phyloP scores from a whole-genome alignment of 2,329 filamentous ascomycete species.

The Botryotinia narcissicola region DNA sequence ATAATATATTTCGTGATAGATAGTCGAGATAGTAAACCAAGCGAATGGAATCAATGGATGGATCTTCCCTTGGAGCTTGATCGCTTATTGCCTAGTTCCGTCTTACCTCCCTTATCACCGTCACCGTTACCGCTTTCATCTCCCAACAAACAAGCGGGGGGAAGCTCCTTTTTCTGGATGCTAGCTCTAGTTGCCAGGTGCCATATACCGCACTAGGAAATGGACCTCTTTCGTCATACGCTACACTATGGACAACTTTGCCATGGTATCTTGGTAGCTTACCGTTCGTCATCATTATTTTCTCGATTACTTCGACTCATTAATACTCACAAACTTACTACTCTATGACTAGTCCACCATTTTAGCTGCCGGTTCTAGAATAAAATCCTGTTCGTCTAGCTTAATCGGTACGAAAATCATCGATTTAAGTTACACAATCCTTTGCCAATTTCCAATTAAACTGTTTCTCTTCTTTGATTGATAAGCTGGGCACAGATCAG shows the following conservation, averaged over 20 bases:
- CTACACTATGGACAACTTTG: background rate
- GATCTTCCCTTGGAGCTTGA: background rate
- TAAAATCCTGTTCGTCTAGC: background rate
- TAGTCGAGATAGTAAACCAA: background rate
- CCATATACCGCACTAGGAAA: background rate
- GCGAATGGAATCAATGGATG: background rate
- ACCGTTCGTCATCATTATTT: background rate
- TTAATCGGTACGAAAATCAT: background rate
- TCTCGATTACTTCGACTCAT: background rate
- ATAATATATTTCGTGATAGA: background rate
- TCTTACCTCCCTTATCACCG: conserved; percentile 5
- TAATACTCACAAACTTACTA: background rate
- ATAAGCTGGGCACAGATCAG: conserved; percentile 12
- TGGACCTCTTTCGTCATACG: background rate
- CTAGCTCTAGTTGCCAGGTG: background rate
- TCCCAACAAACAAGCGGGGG: background rate
- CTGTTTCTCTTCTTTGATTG: conserved; percentile 13
- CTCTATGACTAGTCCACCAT: background rate
- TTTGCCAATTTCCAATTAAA: background rate
- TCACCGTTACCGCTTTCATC: conserved; percentile 6
- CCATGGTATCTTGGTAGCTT: background rate
- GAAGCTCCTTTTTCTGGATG: background rate
- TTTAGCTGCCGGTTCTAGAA: background rate
- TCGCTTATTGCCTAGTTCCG: background rate
- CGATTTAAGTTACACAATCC: background rate